phyloP scores from a whole-genome alignment of 2,329 filamentous ascomycete species.

The Phoma sp. region DNA sequence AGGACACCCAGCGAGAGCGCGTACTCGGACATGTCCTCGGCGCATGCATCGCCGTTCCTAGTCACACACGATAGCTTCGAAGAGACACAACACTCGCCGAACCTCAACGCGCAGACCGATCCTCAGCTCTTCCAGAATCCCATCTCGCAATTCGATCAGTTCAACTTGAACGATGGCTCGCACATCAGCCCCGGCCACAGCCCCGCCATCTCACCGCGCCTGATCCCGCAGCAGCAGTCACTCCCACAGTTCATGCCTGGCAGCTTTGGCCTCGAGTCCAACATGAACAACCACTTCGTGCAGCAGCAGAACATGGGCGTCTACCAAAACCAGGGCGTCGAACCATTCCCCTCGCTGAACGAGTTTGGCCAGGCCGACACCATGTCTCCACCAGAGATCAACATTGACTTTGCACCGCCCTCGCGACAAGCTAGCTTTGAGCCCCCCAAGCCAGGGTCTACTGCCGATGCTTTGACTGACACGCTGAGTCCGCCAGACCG shows the following conservation, averaged over 20 bases:
- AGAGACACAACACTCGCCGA: constrained; percentile 76
- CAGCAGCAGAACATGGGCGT: constrained; percentile 57
- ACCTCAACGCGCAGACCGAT: constrained; percentile 76
- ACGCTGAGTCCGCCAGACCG: constrained; percentile 76
- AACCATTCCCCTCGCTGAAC: constrained; percentile 58
- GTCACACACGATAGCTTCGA: constrained; percentile 82
- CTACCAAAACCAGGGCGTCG: constrained; percentile 57
- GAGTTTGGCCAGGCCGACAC: constrained; percentile 73
- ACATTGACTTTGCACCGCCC: constrained; percentile 87
- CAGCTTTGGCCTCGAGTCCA: constrained; percentile 56
- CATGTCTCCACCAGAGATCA: constrained; percentile 93
- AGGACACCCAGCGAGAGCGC: constrained; percentile 78
- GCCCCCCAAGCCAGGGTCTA: constrained; percentile 66
- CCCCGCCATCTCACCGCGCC: constrained; percentile 71
- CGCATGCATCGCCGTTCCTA: constrained; percentile 82
- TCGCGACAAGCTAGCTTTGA: constrained; percentile 71
- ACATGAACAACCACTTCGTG: constrained; percentile 56
- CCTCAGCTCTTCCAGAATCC: constrained; percentile 73
- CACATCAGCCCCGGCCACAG: constrained; percentile 70
- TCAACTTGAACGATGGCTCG: constrained; percentile 66
- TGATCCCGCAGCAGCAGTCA: constrained; percentile 71
- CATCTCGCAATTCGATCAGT: constrained; percentile 76
- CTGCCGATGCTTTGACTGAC: constrained; percentile 65
- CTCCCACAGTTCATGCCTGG: constrained; percentile 57
- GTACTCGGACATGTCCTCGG: constrained; percentile 87